Base-by-base conservation (phyloP, 1,139 yeast genomes). In the Waltiozyma sp. region DNA sequence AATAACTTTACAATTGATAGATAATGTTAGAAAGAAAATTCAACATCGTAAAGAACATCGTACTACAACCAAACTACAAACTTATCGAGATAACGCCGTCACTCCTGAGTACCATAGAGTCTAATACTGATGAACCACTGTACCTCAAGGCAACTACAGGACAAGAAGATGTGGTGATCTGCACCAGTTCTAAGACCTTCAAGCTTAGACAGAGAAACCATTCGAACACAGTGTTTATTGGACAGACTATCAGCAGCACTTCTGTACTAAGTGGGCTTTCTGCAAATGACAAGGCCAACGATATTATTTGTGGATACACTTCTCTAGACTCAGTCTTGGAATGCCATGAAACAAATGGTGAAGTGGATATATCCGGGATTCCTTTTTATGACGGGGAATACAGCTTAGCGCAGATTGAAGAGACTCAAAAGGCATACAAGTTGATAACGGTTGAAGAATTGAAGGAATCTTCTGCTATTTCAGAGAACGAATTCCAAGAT, bases 121-220 rank as follows among this genome's bases (percentile, higher is more conserved):
- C 52, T 6, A 61, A 59, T 2, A 52, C 51, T 6, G 57, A 59
- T 8, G 57, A 59, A 16, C 37, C 23, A 13, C 58, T 80, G 7
- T 53, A 57, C 36, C 60, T 81, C 47, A 80, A 80, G 57, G 66
- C 85, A 2, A 58, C 72, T 3, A 50, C 58, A 13, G 55, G 58
- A 4, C 56, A 63, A 7, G 60, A 69, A 19, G 73, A 72, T 38
- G 69, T 83, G 21, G 84, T 80, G 24, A 59, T 85, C n/a, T 80
- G 89, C 47, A 74, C 93, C 1, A 55, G 63, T 9, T 52, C 64
- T 37, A 61, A 68, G 43, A 82, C 95, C 0, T 87, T 77, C 73
- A 68, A 68, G 43, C 57, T 88, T 19, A 70, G 89, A 40, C 89
- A 83, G 54, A 80, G 85, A 69, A 85, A 86, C 58, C 96, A 89